phyloP scores from a whole-genome alignment of 768 basidiomycete species.

The Lenzites betulinus region DNA sequence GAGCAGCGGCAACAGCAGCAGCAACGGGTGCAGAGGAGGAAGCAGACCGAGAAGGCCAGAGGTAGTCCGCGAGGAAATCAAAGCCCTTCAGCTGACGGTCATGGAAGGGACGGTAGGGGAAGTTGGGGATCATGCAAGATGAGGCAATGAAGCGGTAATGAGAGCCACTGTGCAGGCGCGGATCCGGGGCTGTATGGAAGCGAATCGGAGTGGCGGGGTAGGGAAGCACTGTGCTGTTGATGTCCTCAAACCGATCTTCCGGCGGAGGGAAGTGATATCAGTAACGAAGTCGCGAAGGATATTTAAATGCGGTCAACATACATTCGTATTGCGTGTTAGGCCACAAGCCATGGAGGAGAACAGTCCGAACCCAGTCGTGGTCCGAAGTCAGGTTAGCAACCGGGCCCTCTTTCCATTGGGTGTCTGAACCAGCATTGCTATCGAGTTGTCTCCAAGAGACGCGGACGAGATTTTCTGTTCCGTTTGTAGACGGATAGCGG shows the following conservation, averaged over 20 bases:
- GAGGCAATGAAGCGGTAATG: constrained; percentile 72
- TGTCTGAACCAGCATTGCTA: constrained; percentile 7
- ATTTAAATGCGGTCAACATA: constrained; percentile 33
- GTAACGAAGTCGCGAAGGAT: background rate
- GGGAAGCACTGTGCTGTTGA: constrained; percentile 49
- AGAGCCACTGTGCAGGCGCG: constrained; percentile 50
- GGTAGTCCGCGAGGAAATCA: constrained; percentile 60
- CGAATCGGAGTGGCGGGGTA: constrained; percentile 51
- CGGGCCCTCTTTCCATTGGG: constrained; percentile 58
- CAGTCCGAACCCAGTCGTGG: constrained; percentile 61
- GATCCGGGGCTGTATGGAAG: constrained; percentile 79
- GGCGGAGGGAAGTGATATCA: background rate
- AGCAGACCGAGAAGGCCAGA: constrained; percentile 36
- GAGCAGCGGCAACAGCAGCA: background rate
- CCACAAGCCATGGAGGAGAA: constrained; percentile 59
- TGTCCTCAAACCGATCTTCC: constrained; percentile 44
- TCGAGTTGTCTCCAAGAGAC: constrained; percentile 49
- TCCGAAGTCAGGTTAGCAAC: constrained; percentile 43
- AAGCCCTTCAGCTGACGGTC: constrained; percentile 60
- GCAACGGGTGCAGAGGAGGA: no score
- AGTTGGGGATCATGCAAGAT: constrained; percentile 70
- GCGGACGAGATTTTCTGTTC: constrained; percentile 35
- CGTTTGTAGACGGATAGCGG: constrained; percentile 52
- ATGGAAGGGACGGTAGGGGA: constrained; percentile 64
- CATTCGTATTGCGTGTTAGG: constrained; percentile 73